Evolutionary conservation across 805 yeast genomes (phyloP), one percentile per base, ranked within the genome.

Genomic region (Lipomyces orientalis): DNA sequence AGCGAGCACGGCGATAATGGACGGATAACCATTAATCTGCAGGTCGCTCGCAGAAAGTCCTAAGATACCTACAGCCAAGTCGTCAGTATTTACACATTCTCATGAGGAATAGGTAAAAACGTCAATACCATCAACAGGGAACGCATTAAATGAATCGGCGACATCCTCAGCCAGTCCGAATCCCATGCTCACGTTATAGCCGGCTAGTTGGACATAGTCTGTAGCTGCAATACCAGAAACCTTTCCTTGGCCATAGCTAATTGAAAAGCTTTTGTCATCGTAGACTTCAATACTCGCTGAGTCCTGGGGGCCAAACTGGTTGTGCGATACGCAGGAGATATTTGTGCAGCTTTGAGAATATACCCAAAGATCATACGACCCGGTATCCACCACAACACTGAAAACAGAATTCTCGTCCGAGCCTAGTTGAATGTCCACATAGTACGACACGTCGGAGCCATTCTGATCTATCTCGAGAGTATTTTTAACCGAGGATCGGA

Each of bases 341-440:
- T 81, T 81, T 0, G 78, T 75, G 77, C 91, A 88, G 51, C 82
- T 76, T 0, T 80, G 75, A 59, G 85, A 87, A 74, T 86, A 87
- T 2, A 88, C 81, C 91, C 91, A 88, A 1, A 87, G 75, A 65
- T 87, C 84, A 19, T 87, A 87, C 34, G 89, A 86, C 6, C 90
- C 91, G 0, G 91, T 88, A 75, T 88, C 91, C 19, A 88, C 77
- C 22, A 88, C 80, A 52, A 88, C 77, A 4, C 85, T 85, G 71
- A 82, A 86, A 39, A 78, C 78, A n/a, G 75, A 74, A 9, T 34
- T 33, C 4, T 52, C n/a, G 10, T 54, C 63, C 12, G 73, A 58
- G 33, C 79, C 79, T 16, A 77, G 54, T 29, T 62, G 55, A 14
- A 74, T 61, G 46, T 72, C 66, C 34, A 77, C 61, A 62, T 60